These are phyloP conservation scores for Stagonosporopsis vannaccii DNA, from an alignment of 2,329 filamentous ascomycete species.

Conservation along the genomic window DNA sequence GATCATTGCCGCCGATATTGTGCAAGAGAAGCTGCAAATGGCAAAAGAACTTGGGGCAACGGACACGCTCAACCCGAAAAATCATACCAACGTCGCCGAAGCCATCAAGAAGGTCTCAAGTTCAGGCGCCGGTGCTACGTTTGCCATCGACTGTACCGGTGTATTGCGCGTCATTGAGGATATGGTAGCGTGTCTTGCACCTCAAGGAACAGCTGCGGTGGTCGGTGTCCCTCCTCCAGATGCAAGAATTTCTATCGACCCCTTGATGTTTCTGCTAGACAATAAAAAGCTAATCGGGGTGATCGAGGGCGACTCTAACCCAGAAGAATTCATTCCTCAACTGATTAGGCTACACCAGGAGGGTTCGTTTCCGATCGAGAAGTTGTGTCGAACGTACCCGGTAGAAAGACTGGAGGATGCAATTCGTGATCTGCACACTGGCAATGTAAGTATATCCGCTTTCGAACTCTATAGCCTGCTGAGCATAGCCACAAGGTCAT, in stretches of 20 bases:
- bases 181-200: conserved; percentile 10
- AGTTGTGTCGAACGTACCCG: conserved; percentile 2
- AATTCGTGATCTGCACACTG: conserved; percentile 1
- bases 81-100: conserved; percentile 33
- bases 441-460: neutral
- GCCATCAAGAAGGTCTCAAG: conserved; percentile 36
- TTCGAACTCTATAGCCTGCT: neutral
- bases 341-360: conserved; percentile 1
- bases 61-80: conserved; percentile 47
- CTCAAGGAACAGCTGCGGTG: conserved; percentile 3
- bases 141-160: conserved; percentile 42
- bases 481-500: neutral
- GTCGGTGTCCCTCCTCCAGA: conserved; percentile 5
- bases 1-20: conserved; percentile 58
- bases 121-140: conserved; percentile 30
- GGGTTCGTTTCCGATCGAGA: conserved; percentile 2
- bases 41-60: conserved; percentile 57
- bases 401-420: conserved; percentile 7
- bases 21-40: conserved; percentile 52
- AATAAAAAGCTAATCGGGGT: conserved; percentile 8
- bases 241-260: conserved; percentile 8
- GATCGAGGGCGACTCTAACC: conserved; percentile 4
- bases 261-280: conserved; percentile 5
- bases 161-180: conserved; percentile 13
- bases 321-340: neutral